Base-by-base conservation (phyloP, 106 monocot genomes). In the Platanthera zijinensis region DNA sequence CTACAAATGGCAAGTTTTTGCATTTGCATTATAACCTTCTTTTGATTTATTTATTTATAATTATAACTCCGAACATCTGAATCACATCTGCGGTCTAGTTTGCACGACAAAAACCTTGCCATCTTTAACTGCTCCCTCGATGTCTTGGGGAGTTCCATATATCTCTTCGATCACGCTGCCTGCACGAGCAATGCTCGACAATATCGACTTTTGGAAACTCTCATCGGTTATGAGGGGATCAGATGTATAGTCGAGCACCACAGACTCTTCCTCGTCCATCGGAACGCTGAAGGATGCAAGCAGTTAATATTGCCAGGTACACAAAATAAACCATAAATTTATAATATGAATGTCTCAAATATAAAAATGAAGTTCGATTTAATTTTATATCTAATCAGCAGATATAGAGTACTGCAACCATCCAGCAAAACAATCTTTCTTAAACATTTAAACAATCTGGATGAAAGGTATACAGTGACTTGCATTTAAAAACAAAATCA, bases 71-170 rank as follows among this genome's bases (percentile, higher is more conserved):
- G 61, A 62, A 62, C 6, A n/a, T 6, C 57, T 57, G 14, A 21
- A 78, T 86, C 82, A 94, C 92, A 99, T 88, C 80, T 99, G 99
- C 50, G 99, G 92, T 74, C 99, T 94, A 21, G 99, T 94, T 78
- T 99, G 99, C 48, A 99, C 94, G 15, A 99, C 99, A 78, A 83
- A 89, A 73, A 99, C 88, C 74, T 90, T 94, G 52, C 99, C 90
- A 57, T 92, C 92, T 80, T 92, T 99, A 14, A 99, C 82, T 7
- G 87, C 94, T 1, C 99, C 99, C 87, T 99, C 99, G 57, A 99
- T 94, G 69, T 99, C 99, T 52, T 99, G 99, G 15, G 99, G 90
- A 10, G 88, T 82, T 32, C 94, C 88, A 72, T 88, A 94, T 5
- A 94, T 83, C 73, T 92, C 82, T 77, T 99, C 94, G 25, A 99